Evolutionary conservation across 495 filamentous ascomycete species (phyloP), one percentile per base, ranked within the genome.

Genomic region (Neurospora terricola): DNA sequence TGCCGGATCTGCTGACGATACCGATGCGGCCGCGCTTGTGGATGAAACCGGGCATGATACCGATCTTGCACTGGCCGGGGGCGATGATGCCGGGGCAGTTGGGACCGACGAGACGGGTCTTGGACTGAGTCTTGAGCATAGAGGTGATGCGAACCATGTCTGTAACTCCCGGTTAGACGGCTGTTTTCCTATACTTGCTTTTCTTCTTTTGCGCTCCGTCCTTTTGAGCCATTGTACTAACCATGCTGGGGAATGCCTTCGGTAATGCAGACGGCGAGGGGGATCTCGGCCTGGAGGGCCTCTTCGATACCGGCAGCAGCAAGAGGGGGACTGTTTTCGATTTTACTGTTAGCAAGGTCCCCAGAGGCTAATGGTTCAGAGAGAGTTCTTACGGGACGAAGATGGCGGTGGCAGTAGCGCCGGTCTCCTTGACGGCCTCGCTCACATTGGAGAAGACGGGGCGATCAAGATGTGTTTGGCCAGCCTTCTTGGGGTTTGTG

Each of bases 41-140:
- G 86, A 99, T 98, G 88, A 98, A 97, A 78, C 96, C 96, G 59
- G 96, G 96, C 96, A 99, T 99, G 86, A 99, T 99, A 80, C 96
- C 96, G 82, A 99, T 99, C 87, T 99, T 99, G 90, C 96, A 99
- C 91, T 97, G 96, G 75, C 95, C 96, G 62, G 89, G 89, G 78
- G 96, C 96, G 80, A 99, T 99, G 83, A 99, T 95, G 81, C 96
- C 96, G 69, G 96, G 96, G 86, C 96, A 99, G 88, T 99, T 99
- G 70, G 96, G 96, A 73, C 96, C 96, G 68, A 99, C 93, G 74
- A 99, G 85, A 77, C 95, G 91, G 69, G 96, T 98, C 89, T 98
- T 98, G 86, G 86, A 90, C 86, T 99, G 96, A 71, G 96, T 93
- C 88, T 97, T 99, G 75, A 99, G 88, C 73, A 99, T 97, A 81